phyloP scores from a whole-genome alignment of 2,329 filamentous ascomycete species.

The Aspergillus sp. region DNA sequence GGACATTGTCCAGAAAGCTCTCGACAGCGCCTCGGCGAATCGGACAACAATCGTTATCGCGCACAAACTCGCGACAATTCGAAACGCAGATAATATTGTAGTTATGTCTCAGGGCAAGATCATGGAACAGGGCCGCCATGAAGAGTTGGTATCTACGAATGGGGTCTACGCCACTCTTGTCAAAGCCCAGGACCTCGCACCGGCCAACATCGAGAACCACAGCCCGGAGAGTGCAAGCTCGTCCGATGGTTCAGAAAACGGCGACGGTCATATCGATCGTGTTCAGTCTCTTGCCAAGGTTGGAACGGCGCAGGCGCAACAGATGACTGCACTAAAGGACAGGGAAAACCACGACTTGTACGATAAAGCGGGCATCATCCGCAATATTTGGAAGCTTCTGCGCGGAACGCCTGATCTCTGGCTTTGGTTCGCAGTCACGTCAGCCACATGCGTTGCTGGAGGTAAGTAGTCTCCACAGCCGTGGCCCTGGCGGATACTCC shows the following conservation, averaged over 20 bases:
- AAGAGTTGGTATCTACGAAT: conserved; percentile 68
- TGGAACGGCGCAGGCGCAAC: background rate
- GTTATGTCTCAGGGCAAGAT: conserved; percentile 84
- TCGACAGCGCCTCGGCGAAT: conserved; percentile 81
- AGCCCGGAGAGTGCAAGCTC: conserved; percentile 52
- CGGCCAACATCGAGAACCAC: background rate
- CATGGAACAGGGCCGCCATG: conserved; percentile 86
- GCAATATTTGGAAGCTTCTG: background rate
- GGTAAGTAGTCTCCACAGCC: background rate
- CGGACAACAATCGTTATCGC: conserved; percentile 96
- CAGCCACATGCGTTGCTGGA: background rate
- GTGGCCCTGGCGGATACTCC: background rate
- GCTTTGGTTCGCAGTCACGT: background rate
- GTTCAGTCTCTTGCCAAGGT: background rate
- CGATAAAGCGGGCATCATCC: background rate
- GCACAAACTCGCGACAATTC: conserved; percentile 92
- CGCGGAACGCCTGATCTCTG: background rate
- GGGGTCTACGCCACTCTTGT: conserved; percentile 83
- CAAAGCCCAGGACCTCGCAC: conserved; percentile 75
- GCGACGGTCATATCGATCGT: background rate
- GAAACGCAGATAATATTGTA: conserved; percentile 90
- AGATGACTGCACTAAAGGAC: background rate
- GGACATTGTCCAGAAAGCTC: conserved; percentile 86
- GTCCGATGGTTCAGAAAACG: background rate
- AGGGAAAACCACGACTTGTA: background rate